phyloP scores from a whole-genome alignment of 345 rosid species.

The Hevea brasiliensis region DNA sequence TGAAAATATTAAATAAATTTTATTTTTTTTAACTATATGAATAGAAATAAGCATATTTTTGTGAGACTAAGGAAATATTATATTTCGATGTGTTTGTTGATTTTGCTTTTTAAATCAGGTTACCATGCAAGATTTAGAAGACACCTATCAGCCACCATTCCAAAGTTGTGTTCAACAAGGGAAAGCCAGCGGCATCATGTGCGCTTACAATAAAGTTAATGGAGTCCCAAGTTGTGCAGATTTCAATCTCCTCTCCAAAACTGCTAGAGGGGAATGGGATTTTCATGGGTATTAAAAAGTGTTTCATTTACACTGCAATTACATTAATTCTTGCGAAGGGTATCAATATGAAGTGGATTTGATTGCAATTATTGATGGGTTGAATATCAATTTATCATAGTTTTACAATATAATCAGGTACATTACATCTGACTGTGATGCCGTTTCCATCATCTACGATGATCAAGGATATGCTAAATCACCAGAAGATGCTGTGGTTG shows the following conservation, averaged over 20 bases:
- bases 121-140: slow-evolving; percentile 29
- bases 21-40: no score
- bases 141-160: slow-evolving; percentile 39
- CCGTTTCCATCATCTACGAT: slow-evolving; percentile 62
- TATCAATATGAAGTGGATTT: neutral
- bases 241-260: slow-evolving; percentile 27
- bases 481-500: slow-evolving; percentile 83
- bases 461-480: slow-evolving; percentile 61
- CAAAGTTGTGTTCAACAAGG: slow-evolving; percentile 32
- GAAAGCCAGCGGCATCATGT: slow-evolving; percentile 33
- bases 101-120: slow-evolving; percentile 10
- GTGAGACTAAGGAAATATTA: no score
- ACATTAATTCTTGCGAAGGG: neutral
- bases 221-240: slow-evolving; percentile 36
- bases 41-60: no score
- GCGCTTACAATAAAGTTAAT: slow-evolving; percentile 33
- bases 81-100: neutral
- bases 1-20: no score
- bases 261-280: slow-evolving; percentile 60
- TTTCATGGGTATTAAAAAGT: slow-evolving; percentile 60
- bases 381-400: neutral
- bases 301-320: neutral
- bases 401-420: slow-evolving; percentile 47
- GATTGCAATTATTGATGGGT: slow-evolving; percentile 7
- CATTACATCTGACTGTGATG: slow-evolving; percentile 88